Conservation (phyloP, 331 rosid genomes). For the Quercus tomentella region DNA sequence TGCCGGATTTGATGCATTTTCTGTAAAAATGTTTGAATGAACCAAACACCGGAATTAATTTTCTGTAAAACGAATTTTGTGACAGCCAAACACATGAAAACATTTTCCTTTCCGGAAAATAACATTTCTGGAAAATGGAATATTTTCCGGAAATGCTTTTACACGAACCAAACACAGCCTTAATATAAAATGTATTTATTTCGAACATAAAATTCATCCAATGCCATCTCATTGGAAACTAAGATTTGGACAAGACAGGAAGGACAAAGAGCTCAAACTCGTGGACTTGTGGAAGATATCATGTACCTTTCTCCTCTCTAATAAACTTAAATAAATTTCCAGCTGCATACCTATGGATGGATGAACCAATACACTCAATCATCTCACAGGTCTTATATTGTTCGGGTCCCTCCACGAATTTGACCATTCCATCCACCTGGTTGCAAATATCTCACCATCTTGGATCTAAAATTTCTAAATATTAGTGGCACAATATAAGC, state of each 20-base stretch:
- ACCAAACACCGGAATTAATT: no score
- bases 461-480: conserved; percentile 47
- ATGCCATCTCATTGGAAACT: neutral
- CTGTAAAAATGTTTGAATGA: no score
- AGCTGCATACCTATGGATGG: conserved; percentile 60
- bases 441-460: conserved; percentile 80
- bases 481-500: conserved; percentile 2
- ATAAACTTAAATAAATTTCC: neutral
- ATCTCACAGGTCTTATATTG: conserved; percentile 65
- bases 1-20: no score
- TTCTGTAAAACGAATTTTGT: no score
- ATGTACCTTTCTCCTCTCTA: neutral
- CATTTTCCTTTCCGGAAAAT: no score
- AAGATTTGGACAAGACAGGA: neutral
- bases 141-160: no score
- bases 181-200: neutral
- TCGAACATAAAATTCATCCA: neutral
- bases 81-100: no score
- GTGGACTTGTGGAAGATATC: neutral
- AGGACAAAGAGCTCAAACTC: neutral
- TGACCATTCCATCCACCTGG: conserved; percentile 85
- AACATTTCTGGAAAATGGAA: no score
- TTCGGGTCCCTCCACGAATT: conserved; percentile 85
- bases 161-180: no score
- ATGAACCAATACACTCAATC: conserved; percentile 69